Evolutionary conservation across 1,284 basidiomycete species (phyloP).

Genomic region (Kalmanozyma brasiliensis): DNA sequence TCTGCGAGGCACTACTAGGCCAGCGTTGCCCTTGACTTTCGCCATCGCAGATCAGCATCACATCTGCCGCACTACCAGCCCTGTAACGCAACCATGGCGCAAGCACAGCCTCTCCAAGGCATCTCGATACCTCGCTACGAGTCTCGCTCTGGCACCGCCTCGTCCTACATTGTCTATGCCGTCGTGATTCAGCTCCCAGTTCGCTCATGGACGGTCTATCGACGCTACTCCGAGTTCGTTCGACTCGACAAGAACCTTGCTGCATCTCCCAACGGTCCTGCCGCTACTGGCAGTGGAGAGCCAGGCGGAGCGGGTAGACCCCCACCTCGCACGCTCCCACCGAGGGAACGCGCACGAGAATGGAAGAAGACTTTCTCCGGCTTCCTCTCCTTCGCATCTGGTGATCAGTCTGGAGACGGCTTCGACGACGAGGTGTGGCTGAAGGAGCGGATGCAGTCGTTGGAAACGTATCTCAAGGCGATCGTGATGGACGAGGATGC

Average conservation of each 20-base stretch:
- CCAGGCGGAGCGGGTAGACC: constrained; percentile 59
- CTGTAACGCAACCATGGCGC: constrained; percentile 16
- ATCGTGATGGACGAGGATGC: constrained; percentile 83
- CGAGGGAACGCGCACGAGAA: constrained; percentile 77
- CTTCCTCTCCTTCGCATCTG: constrained; percentile 30
- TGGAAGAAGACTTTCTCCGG: constrained; percentile 57
- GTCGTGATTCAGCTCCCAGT: constrained; percentile 78
- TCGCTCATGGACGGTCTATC: constrained; percentile 89
- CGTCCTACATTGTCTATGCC: constrained; percentile 79
- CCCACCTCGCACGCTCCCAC: constrained; percentile 81
- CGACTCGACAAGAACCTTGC: constrained; percentile 84
- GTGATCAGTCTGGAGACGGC: constrained; percentile 11
- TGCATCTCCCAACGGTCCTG: constrained; percentile 72
- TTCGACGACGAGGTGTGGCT: constrained; percentile 71
- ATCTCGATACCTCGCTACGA: constrained; percentile 63
- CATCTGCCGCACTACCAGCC: neutral
- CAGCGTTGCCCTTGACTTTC: too few species aligned
- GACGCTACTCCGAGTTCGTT: constrained; percentile 92
- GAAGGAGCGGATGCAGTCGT: constrained; percentile 78
- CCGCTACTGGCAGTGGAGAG: constrained; percentile 16
- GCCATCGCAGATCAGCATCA: neutral
- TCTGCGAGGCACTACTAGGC: too few species aligned
- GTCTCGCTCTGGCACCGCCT: constrained; percentile 59
- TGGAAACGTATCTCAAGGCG: constrained; percentile 87
- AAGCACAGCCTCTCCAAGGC: constrained; percentile 61